Evolutionary conservation across 2,329 filamentous ascomycete genomes (phyloP), one percentile per base, ranked within the genome.

Genomic region (Claviceps cyperi): DNA sequence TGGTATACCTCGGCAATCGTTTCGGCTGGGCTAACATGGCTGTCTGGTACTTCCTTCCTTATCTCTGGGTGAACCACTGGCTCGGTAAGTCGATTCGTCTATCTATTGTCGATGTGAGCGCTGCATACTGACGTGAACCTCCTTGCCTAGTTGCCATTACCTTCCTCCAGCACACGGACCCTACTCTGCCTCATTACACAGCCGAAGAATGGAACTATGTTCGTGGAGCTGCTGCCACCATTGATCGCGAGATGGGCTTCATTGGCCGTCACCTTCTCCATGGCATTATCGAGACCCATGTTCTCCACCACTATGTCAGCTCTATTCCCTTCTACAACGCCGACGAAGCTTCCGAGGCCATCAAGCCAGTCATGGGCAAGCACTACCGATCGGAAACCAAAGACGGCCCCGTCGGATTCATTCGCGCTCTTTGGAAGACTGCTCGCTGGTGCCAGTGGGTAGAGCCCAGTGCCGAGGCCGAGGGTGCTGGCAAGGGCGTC

Each of bases 1-100:
- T 95, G 53, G 77, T 77, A 68, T 76, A 75, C 60, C 73, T 96
- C 57, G 82, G 82, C 60, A 81, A 81, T 67, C 85, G 69, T 51
- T 96, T 83, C 59, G 92, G 92, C 62, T 91, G 82, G 75, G 66
- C 74, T 64, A 97, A 96, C 74, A 74, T 97, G 66, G 71, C 86
- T 53, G 84, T 98, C 55, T 97, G 92, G 91, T 98, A 98, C 72
- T 81, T 90, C 62, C 64, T 94, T 52, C 92, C 92, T 38, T 98
- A 97, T 68, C 76, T 96, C 54, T 96, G 91, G 91, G 90, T 96
- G 51, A 94, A 97, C 79, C 89, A 96, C 80, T 97, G 91, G 91
- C 84, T 97, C 51, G 86, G 87, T 92, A 81, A 77, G 86, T 77
- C 22, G 46, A 24, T 5, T 11, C 21, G 8, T 28, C 45, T 19